phyloP scores from a whole-genome alignment of 768 basidiomycete genomes.

The Russula virescens region DNA sequence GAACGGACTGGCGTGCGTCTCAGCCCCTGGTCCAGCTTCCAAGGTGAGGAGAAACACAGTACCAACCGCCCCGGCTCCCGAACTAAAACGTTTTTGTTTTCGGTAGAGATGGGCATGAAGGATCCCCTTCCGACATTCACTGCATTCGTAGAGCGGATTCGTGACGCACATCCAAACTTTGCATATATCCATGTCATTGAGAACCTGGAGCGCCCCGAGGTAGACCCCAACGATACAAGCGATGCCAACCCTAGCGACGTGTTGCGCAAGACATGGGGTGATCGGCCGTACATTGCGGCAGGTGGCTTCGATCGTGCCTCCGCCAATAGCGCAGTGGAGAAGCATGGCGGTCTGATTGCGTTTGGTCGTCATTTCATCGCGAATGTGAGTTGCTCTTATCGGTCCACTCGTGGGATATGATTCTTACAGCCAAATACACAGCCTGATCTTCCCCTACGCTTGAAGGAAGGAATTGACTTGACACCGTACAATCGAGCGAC shows the following conservation, averaged over 20 bases:
- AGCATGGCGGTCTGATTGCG: slow-evolving; percentile 10
- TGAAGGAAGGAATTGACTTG: slow-evolving; percentile 4
- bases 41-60: slow-evolving; percentile 24
- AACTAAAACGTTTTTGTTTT: background rate
- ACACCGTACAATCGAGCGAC: slow-evolving; percentile 5
- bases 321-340: slow-evolving; percentile 2
- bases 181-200: slow-evolving; percentile 14
- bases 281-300: slow-evolving; percentile 7
- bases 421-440: background rate
- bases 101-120: slow-evolving; percentile 15
- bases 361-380: slow-evolving; percentile 17
- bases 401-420: background rate
- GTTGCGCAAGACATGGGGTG: background rate
- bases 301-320: slow-evolving; percentile 8
- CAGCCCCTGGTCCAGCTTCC: slow-evolving; percentile 31
- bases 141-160: slow-evolving; percentile 1
- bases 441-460: slow-evolving; percentile 22
- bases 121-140: slow-evolving; percentile 14
- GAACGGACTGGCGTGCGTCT: slow-evolving; percentile 36
- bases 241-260: background rate
- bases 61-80: no score
- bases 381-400: slow-evolving; percentile 1
- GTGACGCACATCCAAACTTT: slow-evolving; percentile 3
- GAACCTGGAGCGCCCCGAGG: background rate
- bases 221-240: no score